Base-by-base conservation (phyloP, 2,329 filamentous ascomycete genomes). In the Tolypocladium amazonense region DNA sequence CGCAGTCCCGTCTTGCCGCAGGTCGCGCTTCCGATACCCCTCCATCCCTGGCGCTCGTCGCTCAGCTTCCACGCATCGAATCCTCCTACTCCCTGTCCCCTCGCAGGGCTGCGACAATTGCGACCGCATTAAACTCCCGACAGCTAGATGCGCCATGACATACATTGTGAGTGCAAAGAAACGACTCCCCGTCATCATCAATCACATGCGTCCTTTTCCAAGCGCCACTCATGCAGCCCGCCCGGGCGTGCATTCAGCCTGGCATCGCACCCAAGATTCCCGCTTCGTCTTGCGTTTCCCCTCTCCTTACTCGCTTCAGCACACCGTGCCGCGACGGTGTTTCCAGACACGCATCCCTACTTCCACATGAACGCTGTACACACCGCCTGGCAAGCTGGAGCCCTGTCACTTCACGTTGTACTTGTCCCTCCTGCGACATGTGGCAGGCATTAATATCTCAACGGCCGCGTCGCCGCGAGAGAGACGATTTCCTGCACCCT, bases 141-240 rank as follows among this genome's bases (percentile, higher is more conserved):
- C 50, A 61, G 62, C 60, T 59, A 60, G 60, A 72, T 71, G 71
- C 71, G 70, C 69, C 69, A 74, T 74, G 72, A 73, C 72, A 68
- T 73, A 73, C 66, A 74, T 74, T 70, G 72, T 74, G 69, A 74
- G 72, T 74, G 57, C 56, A 3, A 57, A 60, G 58, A 65, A 64
- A 62, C 57, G 61, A 38, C 59, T 56, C 60, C 60, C 61, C 59
- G 54, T 50, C 57, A 52, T 56, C 50, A 41, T 57, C 58, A 59
- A 63, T 65, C 62, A 65, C 65, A 64, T 65, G 64, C 62, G 57
- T 63, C 60, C 60, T 45, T 41, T 56, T 55, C 59, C 58, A 60
- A 60, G 60, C 61, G 60, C 62, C 58, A 61, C 62, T 59, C 62
- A 60, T 58, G 53, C 60, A 39, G 53, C 56, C 56, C 30, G 54